Evolutionary conservation across 495 filamentous ascomycete genomes (phyloP).

Genomic region (Trypethelium eluteriae): DNA sequence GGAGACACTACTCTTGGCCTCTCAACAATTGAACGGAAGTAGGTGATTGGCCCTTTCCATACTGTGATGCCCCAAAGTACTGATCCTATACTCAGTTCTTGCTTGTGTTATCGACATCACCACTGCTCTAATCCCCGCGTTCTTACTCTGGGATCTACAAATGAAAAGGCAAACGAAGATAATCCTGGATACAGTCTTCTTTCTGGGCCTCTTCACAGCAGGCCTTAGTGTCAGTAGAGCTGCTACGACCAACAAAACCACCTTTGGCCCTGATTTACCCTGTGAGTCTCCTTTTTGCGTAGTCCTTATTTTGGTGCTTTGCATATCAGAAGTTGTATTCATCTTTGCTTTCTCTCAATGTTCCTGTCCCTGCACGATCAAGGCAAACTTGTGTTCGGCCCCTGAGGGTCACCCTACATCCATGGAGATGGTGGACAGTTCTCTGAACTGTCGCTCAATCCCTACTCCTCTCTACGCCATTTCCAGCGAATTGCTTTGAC

Average conservation of each 20-base stretch:
- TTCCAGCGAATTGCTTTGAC: no score
- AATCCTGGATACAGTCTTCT: neutral
- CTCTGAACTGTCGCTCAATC: no score
- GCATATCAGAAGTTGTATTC: neutral
- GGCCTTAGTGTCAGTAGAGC: neutral
- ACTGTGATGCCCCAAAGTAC: neutral
- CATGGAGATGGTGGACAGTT: no score
- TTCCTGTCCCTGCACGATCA: neutral
- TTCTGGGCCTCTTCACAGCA: neutral
- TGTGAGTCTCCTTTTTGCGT: no score
- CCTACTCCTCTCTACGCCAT: no score
- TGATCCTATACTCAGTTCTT: neutral
- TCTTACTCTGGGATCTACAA: neutral
- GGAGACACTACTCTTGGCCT: neutral
- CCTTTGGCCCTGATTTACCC: neutral
- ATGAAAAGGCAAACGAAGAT: neutral
- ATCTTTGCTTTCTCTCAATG: neutral
- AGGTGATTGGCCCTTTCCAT: neutral
- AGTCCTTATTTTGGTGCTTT: no score
- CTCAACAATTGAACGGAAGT: neutral
- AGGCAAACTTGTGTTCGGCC: neutral
- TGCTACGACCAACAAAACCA: neutral
- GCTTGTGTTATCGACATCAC: neutral
- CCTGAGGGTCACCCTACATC: no score
- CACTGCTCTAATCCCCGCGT: neutral